Evolutionary conservation across 495 filamentous ascomycete genomes (phyloP).

Genomic region (Filosporella fistucella): DNA sequence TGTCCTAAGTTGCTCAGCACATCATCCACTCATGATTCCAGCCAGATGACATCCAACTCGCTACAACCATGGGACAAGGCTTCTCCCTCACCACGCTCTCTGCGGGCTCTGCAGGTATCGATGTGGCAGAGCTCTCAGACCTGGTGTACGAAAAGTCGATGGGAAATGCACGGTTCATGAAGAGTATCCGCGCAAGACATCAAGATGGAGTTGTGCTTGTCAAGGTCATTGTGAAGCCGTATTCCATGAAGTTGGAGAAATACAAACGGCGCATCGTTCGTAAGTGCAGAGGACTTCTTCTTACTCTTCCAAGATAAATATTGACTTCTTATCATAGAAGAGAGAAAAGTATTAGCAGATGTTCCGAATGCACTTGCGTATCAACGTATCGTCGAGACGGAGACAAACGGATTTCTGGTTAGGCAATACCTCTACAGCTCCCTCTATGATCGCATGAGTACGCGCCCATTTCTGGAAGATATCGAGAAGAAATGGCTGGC

Average conservation of each 20-base stretch:
- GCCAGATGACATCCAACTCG: slow-evolving; percentile 14
- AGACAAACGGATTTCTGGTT: slow-evolving; percentile 88
- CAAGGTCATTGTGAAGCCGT: slow-evolving; percentile 93
- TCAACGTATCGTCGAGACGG: slow-evolving; percentile 84
- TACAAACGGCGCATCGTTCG: slow-evolving; percentile 72
- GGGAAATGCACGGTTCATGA: slow-evolving; percentile 94
- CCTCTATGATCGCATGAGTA: slow-evolving; percentile 94
- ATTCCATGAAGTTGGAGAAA: slow-evolving; percentile 65
- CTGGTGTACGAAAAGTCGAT: slow-evolving; percentile 88
- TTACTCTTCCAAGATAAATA: too few species aligned
- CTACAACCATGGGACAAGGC: slow-evolving; percentile 81
- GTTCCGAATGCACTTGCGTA: slow-evolving; percentile 91
- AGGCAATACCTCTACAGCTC: slow-evolving; percentile 95
- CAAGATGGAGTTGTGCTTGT: slow-evolving; percentile 86
- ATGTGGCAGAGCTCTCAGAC: slow-evolving; percentile 86
- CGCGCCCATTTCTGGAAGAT: slow-evolving; percentile 92
- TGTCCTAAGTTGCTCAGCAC: slow-evolving; percentile 14
- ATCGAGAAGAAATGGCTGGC: slow-evolving; percentile 99
- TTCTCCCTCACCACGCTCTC: slow-evolving; percentile 90
- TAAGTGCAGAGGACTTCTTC: slow-evolving; percentile 37
- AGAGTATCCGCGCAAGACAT: slow-evolving; percentile 86
- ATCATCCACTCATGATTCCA: slow-evolving; percentile 15
- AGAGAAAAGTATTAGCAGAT: slow-evolving; percentile 72
- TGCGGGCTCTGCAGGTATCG: slow-evolving; percentile 86
- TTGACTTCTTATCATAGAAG: slow-evolving; percentile 48